These are phyloP conservation scores for Cetraspora pellucida DNA, from an alignment of 192 early-diverging fungal genomes.

Conservation along the genomic window DNA sequence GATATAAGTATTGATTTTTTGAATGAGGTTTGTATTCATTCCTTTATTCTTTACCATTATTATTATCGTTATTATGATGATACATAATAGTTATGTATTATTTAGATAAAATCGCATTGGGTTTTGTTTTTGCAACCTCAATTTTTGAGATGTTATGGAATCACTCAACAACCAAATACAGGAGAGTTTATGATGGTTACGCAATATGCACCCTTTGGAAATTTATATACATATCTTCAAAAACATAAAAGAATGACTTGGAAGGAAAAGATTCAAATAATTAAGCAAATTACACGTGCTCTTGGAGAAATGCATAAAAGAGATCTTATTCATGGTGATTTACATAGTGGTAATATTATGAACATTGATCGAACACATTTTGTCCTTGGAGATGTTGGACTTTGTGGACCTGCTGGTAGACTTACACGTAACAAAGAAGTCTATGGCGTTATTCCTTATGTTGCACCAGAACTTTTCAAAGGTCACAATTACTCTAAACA, in stretches of 20 bases:
- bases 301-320: slow-evolving; percentile 47
- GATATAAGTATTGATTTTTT: slow-evolving; percentile 36
- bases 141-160: slow-evolving; percentile 38
- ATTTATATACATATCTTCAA: slow-evolving; percentile 41
- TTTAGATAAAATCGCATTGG: slow-evolving; percentile 30
- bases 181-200: slow-evolving; percentile 49
- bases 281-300: slow-evolving; percentile 39
- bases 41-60: background rate
- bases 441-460: slow-evolving; percentile 45
- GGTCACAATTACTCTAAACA: slow-evolving; percentile 5
- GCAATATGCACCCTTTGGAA: slow-evolving; percentile 42
- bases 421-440: slow-evolving; percentile 3
- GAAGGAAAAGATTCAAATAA: slow-evolving; percentile 35
- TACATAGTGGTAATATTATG: slow-evolving; percentile 51
- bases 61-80: background rate
- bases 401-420: slow-evolving; percentile 38
- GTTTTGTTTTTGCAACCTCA: slow-evolving; percentile 6
- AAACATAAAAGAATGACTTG: slow-evolving; percentile 34
- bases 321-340: slow-evolving; percentile 47
- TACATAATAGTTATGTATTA: background rate
- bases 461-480: slow-evolving; percentile 40
- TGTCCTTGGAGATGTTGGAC: slow-evolving; percentile 43
- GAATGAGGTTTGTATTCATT: slow-evolving; percentile 38
- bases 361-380: slow-evolving; percentile 43
- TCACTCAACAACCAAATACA: slow-evolving; percentile 43